Base-by-base conservation (phyloP, 768 basidiomycete genomes). In the Suillus subaureus region DNA sequence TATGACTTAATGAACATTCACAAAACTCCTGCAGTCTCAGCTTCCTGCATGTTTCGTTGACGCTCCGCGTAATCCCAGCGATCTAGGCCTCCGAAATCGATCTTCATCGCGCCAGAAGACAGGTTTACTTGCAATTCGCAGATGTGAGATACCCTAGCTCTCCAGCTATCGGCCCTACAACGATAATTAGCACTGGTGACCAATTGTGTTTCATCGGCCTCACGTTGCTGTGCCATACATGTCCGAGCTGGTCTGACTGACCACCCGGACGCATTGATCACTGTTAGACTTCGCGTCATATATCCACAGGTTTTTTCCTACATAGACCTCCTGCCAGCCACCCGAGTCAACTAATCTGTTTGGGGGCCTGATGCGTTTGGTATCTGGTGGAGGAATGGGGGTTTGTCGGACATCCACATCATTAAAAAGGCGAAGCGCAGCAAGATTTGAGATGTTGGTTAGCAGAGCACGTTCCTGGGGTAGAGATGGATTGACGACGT, bases 181-280 rank as follows among this genome's bases (percentile, higher is more conserved):
- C 37, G 49, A 65, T n/a, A 43, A 67, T 72, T 40, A 64, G 61
- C 57, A 49, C 26, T 45, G 23, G 26, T 28, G 45, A 35, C 31
- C 45, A 6, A 39, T 33, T 23, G 39, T 51, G 57, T 31, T 45
- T 28, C 9, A 18, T n/a, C 9, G 6, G 33, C 83, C 89, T 75
- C 72, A 92, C 91, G 91, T 91, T 62, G 91, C 92, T 37, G 90
- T 90, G 35, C 91, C 90, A 70, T 92, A 92, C 67, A 87, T 75
- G 67, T 87, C 85, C n/a, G 85, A 83, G 16, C 80, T 74, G 62
- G 79, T 71, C 68, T 84, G 85, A 70, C 82, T 86, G 12, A 94
- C 85, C n/a, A 90, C 79, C 56, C 91, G 83, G 61, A 83, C 88
- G 66, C 87, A 90, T 66, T 84, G 84, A 74, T 93, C 91, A 16